Evolutionary conservation across 2,329 filamentous ascomycete genomes (phyloP).

Genomic region (Eutypa lata): DNA sequence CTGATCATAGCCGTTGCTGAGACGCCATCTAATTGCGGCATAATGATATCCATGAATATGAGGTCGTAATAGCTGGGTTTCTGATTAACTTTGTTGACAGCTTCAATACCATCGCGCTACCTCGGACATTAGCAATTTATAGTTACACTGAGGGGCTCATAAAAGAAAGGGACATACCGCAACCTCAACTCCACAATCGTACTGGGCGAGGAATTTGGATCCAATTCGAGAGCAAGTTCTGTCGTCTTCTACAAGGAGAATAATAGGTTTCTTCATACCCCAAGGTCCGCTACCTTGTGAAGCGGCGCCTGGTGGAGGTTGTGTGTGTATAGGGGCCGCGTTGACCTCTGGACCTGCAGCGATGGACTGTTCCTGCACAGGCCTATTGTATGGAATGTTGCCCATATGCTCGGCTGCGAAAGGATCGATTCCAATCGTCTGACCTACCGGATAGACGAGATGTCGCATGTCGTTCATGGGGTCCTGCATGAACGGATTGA

Average conservation of each 20-base stretch:
- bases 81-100: slow-evolving; percentile 75
- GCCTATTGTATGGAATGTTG: slow-evolving; percentile 83
- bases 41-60: slow-evolving; percentile 92
- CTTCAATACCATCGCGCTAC: slow-evolving; percentile 83
- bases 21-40: slow-evolving; percentile 93
- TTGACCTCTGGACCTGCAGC: slow-evolving; percentile 38
- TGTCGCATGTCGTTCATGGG: slow-evolving; percentile 56
- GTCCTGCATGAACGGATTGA: slow-evolving; percentile 47
- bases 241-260: slow-evolving; percentile 86
- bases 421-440: slow-evolving; percentile 88
- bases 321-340: slow-evolving; percentile 31
- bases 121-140: slow-evolving; percentile 16
- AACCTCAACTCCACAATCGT: slow-evolving; percentile 65
- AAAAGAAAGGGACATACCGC: slow-evolving; percentile 48
- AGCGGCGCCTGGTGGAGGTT: slow-evolving; percentile 23
- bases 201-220: slow-evolving; percentile 62
- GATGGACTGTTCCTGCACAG: slow-evolving; percentile 52
- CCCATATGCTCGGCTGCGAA: slow-evolving; percentile 93
- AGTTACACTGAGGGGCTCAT: neutral
- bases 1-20: slow-evolving; percentile 92
- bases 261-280: slow-evolving; percentile 66
- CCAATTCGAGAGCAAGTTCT: slow-evolving; percentile 66
- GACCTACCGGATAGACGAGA: slow-evolving; percentile 86
- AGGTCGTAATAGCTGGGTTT: slow-evolving; percentile 55
- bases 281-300: slow-evolving; percentile 46